Percentiles rank a stretch among this genome's conserved stretches.
Conservation (phyloP, 495 filamentous ascomycete species). For the Cladorrhinum samala region DNA sequence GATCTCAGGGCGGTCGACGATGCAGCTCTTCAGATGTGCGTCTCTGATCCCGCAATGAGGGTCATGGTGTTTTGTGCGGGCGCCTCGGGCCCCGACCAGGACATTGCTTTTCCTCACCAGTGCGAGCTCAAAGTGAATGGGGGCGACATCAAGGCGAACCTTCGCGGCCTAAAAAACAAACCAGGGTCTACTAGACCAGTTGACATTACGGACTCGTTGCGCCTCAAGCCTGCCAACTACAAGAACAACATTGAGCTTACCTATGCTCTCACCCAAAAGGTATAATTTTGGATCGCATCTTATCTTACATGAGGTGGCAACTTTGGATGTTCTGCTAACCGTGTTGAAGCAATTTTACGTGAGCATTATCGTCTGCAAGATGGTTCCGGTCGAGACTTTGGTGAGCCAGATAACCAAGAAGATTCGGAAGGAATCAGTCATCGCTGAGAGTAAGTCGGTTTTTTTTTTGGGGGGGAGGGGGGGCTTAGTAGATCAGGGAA, state of each 20-base stretch:
- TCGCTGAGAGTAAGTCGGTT: slow-evolving; percentile 68
- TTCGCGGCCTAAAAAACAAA: slow-evolving; percentile 90
- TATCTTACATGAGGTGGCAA: no score
- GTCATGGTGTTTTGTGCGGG: slow-evolving; percentile 79
- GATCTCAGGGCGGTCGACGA: slow-evolving; percentile 47
- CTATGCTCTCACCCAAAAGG: slow-evolving; percentile 87
- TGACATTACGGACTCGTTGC: slow-evolving; percentile 75
- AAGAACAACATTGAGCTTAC: slow-evolving; percentile 75
- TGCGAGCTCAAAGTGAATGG: slow-evolving; percentile 87
- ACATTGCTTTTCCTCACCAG: slow-evolving; percentile 86
- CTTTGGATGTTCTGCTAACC: slow-evolving; percentile 1
- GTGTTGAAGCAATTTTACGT: slow-evolving; percentile 65
- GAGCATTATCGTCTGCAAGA: slow-evolving; percentile 65
- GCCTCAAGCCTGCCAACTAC: slow-evolving; percentile 58
- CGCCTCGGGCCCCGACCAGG: slow-evolving; percentile 53
- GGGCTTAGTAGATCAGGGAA: no score
- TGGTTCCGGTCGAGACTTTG: slow-evolving; percentile 63
- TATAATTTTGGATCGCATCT: slow-evolving; percentile 21
- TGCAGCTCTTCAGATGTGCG: slow-evolving; percentile 43
- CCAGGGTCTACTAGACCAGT: slow-evolving; percentile 88
- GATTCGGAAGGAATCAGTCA: slow-evolving; percentile 73
- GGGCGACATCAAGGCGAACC: slow-evolving; percentile 79
- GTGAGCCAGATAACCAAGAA: slow-evolving; percentile 62
- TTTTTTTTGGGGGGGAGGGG: no score
- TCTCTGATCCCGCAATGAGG: slow-evolving; percentile 47